Conservation (phyloP, 352 stramenopile species). For the Phytopythium litorale region DNA sequence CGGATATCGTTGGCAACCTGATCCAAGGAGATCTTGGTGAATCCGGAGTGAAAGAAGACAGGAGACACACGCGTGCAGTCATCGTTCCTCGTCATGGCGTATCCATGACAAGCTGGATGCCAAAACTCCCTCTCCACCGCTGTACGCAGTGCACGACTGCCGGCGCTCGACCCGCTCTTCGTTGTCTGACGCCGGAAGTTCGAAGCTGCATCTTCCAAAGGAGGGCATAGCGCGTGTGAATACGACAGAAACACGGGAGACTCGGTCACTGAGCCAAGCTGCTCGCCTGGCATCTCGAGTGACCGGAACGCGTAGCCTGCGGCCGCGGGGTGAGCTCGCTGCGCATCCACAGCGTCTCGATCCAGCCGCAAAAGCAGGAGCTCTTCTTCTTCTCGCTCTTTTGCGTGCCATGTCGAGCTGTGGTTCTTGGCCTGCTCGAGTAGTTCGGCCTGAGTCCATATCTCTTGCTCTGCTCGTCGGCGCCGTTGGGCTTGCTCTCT, state of each 20-base stretch:
- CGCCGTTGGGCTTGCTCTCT: conserved; percentile 44
- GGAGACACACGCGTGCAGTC: conserved; percentile 48
- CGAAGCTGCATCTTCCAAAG: conserved; percentile 21
- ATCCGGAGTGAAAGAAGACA: conserved; percentile 58
- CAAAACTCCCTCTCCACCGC: conserved; percentile 21
- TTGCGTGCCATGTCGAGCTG: conserved; percentile 36
- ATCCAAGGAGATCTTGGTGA: conserved; percentile 57
- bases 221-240: conserved; percentile 41
- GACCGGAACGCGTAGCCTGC: conserved; percentile 50
- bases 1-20: conserved; percentile 30
- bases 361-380: conserved; percentile 59
- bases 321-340: conserved; percentile 41
- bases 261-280: conserved; percentile 2
- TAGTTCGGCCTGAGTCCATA: conserved; percentile 20
- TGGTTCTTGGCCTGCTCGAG: conserved; percentile 21
- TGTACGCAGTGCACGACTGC: background rate
- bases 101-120: conserved; percentile 60
- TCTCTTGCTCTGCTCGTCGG: conserved; percentile 29
- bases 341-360: conserved; percentile 49
- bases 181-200: conserved; percentile 5
- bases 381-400: conserved; percentile 58
- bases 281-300: background rate
- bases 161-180: background rate
- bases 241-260: conserved; percentile 59
- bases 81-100: conserved; percentile 38